Conservation (phyloP, 2,329 filamentous ascomycete species). For the Diaporthe nobilis region DNA sequence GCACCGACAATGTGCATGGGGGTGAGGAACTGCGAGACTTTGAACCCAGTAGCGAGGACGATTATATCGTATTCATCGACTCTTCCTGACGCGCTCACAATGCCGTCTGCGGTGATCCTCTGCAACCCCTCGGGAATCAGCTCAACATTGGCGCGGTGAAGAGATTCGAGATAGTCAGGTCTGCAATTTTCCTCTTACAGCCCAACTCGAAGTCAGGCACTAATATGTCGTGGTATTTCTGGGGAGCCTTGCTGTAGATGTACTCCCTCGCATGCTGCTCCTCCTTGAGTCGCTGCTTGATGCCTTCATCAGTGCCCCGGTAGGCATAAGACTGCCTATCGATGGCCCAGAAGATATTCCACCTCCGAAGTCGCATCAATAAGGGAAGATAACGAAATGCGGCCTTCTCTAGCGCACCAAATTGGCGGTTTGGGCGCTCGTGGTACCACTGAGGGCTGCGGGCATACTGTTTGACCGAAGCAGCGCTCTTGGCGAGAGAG, state of each 20-base stretch:
- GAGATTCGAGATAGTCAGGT: conserved; percentile 51
- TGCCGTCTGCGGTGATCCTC: conserved; percentile 47
- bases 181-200: conserved; percentile 54
- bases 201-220: conserved; percentile 52
- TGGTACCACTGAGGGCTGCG: conserved; percentile 44
- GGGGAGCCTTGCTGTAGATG: conserved; percentile 47
- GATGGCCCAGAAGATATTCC: conserved; percentile 44
- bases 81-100: conserved; percentile 43
- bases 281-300: not conserved
- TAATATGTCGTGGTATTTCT: conserved; percentile 47
- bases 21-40: conserved; percentile 46
- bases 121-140: conserved; percentile 47
- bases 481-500: conserved; percentile 47
- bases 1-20: conserved; percentile 48
- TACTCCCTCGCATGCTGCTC: conserved; percentile 44
- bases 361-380: conserved; percentile 41
- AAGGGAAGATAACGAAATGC: conserved; percentile 45
- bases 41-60: conserved; percentile 49
- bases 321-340: not conserved
- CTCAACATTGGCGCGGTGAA: conserved; percentile 50
- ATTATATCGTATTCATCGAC: conserved; percentile 47
- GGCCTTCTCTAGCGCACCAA: conserved; percentile 40
- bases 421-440: conserved; percentile 43
- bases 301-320: not conserved
- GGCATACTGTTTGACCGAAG: conserved; percentile 32